A percentile compares a stretch with the other conserved stretches of the same genome.
Evolutionary conservation across 2,329 filamentous ascomycete genomes (phyloP).

Genomic region (Beauveria bassiana): DNA sequence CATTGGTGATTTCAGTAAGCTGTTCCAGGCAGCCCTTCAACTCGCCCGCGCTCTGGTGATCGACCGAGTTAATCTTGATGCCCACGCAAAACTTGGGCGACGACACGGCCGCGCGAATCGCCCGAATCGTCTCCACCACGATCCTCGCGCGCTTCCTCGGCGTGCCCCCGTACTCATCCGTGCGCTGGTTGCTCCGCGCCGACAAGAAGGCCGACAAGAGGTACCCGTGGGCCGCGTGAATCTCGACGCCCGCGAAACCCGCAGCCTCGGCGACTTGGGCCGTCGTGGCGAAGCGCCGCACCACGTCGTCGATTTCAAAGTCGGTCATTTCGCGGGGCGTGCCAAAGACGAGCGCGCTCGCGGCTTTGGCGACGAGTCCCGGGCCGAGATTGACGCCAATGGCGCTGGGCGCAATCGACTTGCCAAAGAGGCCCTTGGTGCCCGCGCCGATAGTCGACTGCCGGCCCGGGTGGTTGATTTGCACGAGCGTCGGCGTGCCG

Average conservation of each 20-base stretch:
- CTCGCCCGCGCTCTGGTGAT: slow-evolving; percentile 40
- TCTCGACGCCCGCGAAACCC: slow-evolving; percentile 37
- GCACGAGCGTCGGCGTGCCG: slow-evolving; percentile 33
- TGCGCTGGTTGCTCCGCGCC: slow-evolving; percentile 40
- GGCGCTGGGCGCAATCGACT: slow-evolving; percentile 36
- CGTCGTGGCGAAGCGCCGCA: slow-evolving; percentile 43
- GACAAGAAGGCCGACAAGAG: slow-evolving; percentile 49
- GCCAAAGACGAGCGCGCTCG: slow-evolving; percentile 35
- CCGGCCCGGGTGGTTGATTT: slow-evolving; percentile 40
- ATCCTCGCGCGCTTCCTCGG: slow-evolving; percentile 40
- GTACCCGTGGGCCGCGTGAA: slow-evolving; percentile 49
- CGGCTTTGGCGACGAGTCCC: slow-evolving; percentile 25
- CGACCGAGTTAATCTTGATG: slow-evolving; percentile 50
- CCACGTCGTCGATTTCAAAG: slow-evolving; percentile 45
- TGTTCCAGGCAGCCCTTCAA: slow-evolving; percentile 51
- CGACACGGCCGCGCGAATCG: slow-evolving; percentile 30
- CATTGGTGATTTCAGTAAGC: slow-evolving; percentile 38
- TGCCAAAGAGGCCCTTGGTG: slow-evolving; percentile 25
- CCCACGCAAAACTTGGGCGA: slow-evolving; percentile 37
- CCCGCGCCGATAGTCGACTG: slow-evolving; percentile 35
- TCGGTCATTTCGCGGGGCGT: slow-evolving; percentile 49
- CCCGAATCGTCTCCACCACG: slow-evolving; percentile 41
- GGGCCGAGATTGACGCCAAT: slow-evolving; percentile 34
- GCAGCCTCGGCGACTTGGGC: slow-evolving; percentile 40
- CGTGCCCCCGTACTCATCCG: slow-evolving; percentile 48